Evolutionary conservation across 2,329 filamentous ascomycete genomes (phyloP).

Genomic region (Capronia epimyces): DNA sequence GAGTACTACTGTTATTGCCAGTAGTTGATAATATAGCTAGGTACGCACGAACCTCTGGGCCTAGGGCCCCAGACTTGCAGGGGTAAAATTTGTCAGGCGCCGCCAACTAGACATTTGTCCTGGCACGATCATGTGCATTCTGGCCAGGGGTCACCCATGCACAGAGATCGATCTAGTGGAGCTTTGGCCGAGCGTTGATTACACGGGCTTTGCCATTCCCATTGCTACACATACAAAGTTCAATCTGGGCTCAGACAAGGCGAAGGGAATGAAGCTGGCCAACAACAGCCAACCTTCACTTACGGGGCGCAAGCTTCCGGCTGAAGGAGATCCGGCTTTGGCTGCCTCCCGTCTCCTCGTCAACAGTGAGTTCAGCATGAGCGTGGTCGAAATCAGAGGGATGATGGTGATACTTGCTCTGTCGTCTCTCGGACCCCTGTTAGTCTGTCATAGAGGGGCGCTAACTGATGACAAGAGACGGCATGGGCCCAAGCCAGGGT

Average conservation of each 20-base stretch:
- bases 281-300: not conserved
- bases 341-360: too few relatives aligned
- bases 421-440: not conserved
- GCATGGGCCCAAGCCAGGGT: conserved; percentile 14
- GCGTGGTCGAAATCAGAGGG: not conserved
- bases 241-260: conserved; percentile 8
- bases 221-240: conserved; percentile 14
- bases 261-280: not conserved
- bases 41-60: conserved; percentile 8
- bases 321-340: too few relatives aligned
- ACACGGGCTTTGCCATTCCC: conserved; percentile 10
- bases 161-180: conserved; percentile 25
- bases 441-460: not conserved
- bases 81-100: conserved; percentile 23
- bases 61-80: conserved; percentile 7
- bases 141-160: conserved; percentile 13
- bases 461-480: not conserved
- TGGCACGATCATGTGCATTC: conserved; percentile 6
- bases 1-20: too few relatives aligned
- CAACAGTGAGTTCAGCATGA: not conserved
- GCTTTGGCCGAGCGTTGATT: conserved; percentile 10
- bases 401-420: not conserved
- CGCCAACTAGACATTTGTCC: conserved; percentile 10
- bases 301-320: too few relatives aligned
- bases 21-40: not conserved